Conservation (phyloP, 208 protist genomes). For the Trypanosoma theileri region DNA sequence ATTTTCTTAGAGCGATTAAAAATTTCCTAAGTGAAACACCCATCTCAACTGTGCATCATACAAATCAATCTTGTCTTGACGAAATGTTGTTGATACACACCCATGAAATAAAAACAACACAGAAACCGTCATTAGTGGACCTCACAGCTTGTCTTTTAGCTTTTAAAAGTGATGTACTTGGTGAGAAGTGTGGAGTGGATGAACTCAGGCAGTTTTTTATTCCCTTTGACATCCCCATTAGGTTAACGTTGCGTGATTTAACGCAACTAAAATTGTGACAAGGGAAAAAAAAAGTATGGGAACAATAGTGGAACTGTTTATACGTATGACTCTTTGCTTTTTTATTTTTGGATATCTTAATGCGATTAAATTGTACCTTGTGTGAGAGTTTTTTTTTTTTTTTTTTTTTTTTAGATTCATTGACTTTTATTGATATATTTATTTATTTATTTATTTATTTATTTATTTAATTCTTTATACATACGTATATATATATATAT, state of each 20-base stretch:
- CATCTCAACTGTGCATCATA: neutral
- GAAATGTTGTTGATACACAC: slow-evolving; percentile 3
- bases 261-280: neutral
- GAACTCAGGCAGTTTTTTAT: slow-evolving; percentile 13
- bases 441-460: no score
- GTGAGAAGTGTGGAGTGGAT: slow-evolving; percentile 5
- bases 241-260: slow-evolving; percentile 5
- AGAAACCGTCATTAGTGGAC: slow-evolving; percentile 11
- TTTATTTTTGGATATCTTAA: neutral
- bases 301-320: no score
- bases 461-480: no score
- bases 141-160: slow-evolving; percentile 27
- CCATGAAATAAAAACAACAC: neutral
- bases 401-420: neutral
- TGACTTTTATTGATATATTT: no score
- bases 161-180: slow-evolving; percentile 14
- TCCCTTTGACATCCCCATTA: neutral
- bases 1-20: slow-evolving; percentile 5
- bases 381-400: neutral
- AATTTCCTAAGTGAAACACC: neutral
- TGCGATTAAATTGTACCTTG: neutral
- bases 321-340: neutral
- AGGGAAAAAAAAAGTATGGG: neutral
- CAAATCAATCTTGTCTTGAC: neutral
- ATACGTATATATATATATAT: slow-evolving; percentile 5